Evolutionary conservation across 176 grass and related monocot species (phyloP).

Genomic region (Oryza brachyantha): DNA sequence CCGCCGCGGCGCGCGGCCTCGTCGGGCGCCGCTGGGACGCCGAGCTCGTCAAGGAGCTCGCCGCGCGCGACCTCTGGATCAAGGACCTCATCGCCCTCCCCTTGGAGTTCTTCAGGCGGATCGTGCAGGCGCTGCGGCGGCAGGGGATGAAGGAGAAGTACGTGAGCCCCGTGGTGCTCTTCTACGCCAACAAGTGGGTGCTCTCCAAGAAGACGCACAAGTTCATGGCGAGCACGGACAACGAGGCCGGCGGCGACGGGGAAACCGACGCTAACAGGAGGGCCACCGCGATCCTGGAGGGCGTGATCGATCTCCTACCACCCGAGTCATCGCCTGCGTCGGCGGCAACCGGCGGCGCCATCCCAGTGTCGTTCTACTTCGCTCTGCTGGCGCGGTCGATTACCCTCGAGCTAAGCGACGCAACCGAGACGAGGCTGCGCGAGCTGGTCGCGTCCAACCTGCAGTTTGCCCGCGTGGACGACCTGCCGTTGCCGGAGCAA

Average conservation of each 20-base stretch:
- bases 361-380: slow-evolving; percentile 81
- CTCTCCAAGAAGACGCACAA: slow-evolving; percentile 94
- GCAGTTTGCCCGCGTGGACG: slow-evolving; percentile 62
- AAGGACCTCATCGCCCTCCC: slow-evolving; percentile 94
- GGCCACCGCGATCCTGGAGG: slow-evolving; percentile 52
- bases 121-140: slow-evolving; percentile 69
- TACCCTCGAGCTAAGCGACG: slow-evolving; percentile 45
- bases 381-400: slow-evolving; percentile 73
- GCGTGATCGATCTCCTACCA: slow-evolving; percentile 60
- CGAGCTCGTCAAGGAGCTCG: slow-evolving; percentile 77
- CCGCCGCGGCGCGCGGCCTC: slow-evolving; percentile 17
- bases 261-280: slow-evolving; percentile 54
- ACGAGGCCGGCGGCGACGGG: slow-evolving; percentile 38
- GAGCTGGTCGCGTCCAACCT: slow-evolving; percentile 42
- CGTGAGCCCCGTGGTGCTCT: slow-evolving; percentile 72
- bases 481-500: slow-evolving; percentile 74
- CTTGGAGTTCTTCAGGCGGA: slow-evolving; percentile 70
- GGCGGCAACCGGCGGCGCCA: slow-evolving; percentile 10
- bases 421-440: slow-evolving; percentile 41
- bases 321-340: slow-evolving; percentile 12
- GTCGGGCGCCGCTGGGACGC: slow-evolving; percentile 61
- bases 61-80: slow-evolving; percentile 76
- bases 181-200: slow-evolving; percentile 98
- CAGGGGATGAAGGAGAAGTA: slow-evolving; percentile 99
- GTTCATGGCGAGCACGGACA: slow-evolving; percentile 71